Evolutionary conservation across 2,329 filamentous ascomycete species (phyloP).

Genomic region (Phialophora tarda): DNA sequence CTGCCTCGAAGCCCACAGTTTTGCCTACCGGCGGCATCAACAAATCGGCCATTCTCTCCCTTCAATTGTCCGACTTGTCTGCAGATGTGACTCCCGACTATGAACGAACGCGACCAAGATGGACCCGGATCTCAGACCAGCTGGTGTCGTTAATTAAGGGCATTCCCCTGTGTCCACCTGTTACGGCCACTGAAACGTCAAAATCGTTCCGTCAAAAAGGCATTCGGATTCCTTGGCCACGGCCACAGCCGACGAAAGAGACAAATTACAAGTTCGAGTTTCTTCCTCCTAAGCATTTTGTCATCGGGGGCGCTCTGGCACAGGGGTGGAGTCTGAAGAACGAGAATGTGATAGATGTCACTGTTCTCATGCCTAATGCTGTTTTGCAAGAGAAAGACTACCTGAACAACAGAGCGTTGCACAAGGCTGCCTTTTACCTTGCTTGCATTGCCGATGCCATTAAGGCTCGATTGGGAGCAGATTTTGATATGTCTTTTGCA

Average conservation of each 20-base stretch:
- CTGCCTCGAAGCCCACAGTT: slow-evolving; percentile 8
- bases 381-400: slow-evolving; percentile 96
- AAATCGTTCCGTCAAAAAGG: slow-evolving; percentile 69
- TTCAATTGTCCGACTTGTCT: slow-evolving; percentile 69
- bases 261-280: slow-evolving; percentile 83
- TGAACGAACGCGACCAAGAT: slow-evolving; percentile 51
- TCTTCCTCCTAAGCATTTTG: slow-evolving; percentile 75
- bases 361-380: slow-evolving; percentile 78
- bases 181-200: slow-evolving; percentile 68
- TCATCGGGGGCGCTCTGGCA: slow-evolving; percentile 87
- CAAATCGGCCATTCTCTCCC: slow-evolving; percentile 29
- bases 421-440: slow-evolving; percentile 90
- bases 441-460: slow-evolving; percentile 78
- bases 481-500: slow-evolving; percentile 67
- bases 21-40: slow-evolving; percentile 30
- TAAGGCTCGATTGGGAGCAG: slow-evolving; percentile 60
- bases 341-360: slow-evolving; percentile 72
- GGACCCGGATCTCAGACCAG: slow-evolving; percentile 59
- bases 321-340: slow-evolving; percentile 73
- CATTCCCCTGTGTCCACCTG: slow-evolving; percentile 57
- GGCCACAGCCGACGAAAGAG: slow-evolving; percentile 76
- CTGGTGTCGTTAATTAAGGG: slow-evolving; percentile 61
- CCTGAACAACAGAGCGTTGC: slow-evolving; percentile 89
- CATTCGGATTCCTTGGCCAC: slow-evolving; percentile 80
- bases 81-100: slow-evolving; percentile 63